Base-by-base conservation (phyloP, 2,329 filamentous ascomycete genomes). In the Penicillium verrucosum region DNA sequence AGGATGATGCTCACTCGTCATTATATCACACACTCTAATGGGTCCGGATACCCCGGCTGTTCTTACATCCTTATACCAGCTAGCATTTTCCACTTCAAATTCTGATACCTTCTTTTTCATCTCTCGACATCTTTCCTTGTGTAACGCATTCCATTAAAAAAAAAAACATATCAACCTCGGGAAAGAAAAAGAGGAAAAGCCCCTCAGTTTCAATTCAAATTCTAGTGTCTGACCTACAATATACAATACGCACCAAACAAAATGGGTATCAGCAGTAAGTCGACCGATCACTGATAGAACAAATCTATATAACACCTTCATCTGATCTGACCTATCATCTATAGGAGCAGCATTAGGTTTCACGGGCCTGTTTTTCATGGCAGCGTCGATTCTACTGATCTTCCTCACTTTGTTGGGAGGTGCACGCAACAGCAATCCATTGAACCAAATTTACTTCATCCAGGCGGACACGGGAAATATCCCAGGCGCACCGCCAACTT, bases 381-480 rank as follows among this genome's bases (percentile, higher is more conserved):
- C 82, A 44, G 84, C 80, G 43, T 81, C 84, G 51, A 77, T 87
- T 51, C 74, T 89, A 29, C 73, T 90, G 60, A 82, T 87, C 65
- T 83, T 89, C 73, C 80, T 89, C 65, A 82, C 86, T 61, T 78
- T 89, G 48, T 78, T 89, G 43, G 85, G 81, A 41, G 87, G 87
- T 58, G 79, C 78, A 32, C 75, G 78, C 55, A 78, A 85, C 66
- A 71, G 69, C 42, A 77, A 68, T 14, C 86, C 87, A 2, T 79
- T 95, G 54, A 84, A 89, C 73, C 78, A 86, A 57, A 91, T 92
- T 62, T 97, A 91, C 77, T 96, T 97, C 80, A 85, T 97, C 32
- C 81, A 88, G 70, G 90, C 90, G 67, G 83, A 89, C 70, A 96
- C 92, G 0, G 78, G 77, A 32, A 85, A 81, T 69, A 92, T 96